phyloP scores from a whole-genome alignment of 768 basidiomycete genomes.

The Podaxis sp. region DNA sequence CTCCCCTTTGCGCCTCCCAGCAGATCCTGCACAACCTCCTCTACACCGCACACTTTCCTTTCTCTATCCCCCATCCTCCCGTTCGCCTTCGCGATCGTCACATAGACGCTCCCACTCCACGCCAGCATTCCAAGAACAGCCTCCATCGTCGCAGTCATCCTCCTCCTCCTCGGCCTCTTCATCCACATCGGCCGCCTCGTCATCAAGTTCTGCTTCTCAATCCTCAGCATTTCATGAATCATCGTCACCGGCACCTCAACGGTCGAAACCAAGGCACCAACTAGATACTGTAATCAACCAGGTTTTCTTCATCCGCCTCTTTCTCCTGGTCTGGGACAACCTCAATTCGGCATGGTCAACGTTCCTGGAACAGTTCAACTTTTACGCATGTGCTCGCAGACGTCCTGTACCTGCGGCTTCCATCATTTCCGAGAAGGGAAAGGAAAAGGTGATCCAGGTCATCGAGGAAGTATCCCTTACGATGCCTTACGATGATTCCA shows the following conservation, averaged over 20 bases:
- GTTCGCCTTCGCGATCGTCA: neutral
- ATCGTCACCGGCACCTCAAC: constrained; percentile 11
- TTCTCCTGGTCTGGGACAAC: constrained; percentile 66
- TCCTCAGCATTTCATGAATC: constrained; percentile 23
- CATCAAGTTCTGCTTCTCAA: constrained; percentile 21
- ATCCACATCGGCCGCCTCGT: constrained; percentile 20
- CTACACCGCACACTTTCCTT: constrained; percentile 48
- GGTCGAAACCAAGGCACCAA: constrained; percentile 30
- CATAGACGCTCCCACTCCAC: constrained; percentile 64
- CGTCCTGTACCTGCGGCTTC: constrained; percentile 3
- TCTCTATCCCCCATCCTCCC: constrained; percentile 24
- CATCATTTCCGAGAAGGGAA: constrained; percentile 15
- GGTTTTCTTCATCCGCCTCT: constrained; percentile 67
- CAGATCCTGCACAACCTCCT: constrained; percentile 50
- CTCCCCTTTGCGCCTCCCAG: constrained; percentile 22
- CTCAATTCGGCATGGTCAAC: constrained; percentile 62
- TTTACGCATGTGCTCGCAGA: constrained; percentile 14
- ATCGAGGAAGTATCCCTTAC: constrained; percentile 2
- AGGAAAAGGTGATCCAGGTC: constrained; percentile 14
- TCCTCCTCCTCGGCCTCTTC: constrained; percentile 14
- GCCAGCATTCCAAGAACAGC: constrained; percentile 37
- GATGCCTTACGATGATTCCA: neutral
- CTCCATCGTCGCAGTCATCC: constrained; percentile 7
- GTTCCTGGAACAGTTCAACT: constrained; percentile 20
- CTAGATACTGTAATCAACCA: constrained; percentile 47